These are phyloP conservation scores for Fusarium heterosporum DNA, from an alignment of 2,329 filamentous ascomycete genomes.

Conservation along the genomic window DNA sequence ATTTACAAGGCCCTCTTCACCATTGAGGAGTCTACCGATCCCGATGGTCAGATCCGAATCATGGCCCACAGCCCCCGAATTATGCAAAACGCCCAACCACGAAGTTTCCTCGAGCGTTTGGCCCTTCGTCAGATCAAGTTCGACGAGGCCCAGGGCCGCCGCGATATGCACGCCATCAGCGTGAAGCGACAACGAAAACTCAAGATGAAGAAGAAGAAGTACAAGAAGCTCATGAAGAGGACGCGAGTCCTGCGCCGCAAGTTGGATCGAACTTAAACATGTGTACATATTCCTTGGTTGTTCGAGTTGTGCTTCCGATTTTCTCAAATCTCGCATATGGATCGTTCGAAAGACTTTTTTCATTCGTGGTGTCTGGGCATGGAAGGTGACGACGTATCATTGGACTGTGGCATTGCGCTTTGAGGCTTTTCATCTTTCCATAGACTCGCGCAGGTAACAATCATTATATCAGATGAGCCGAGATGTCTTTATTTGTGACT, in stretches of 20 bases:
- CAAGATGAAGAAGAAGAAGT: constrained; percentile 99
- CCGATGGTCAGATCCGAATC: constrained; percentile 70
- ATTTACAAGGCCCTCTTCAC: constrained; percentile 74
- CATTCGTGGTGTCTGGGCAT: constrained; percentile 50
- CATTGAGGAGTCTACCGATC: constrained; percentile 73
- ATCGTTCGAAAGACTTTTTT: constrained; percentile 45
- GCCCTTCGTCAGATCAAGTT: constrained; percentile 71
- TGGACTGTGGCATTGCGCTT: constrained; percentile 48
- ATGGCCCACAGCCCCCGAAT: constrained; percentile 70
- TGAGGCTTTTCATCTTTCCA: constrained; percentile 46
- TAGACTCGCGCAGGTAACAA: constrained; percentile 53
- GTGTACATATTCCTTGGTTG: constrained; percentile 45
- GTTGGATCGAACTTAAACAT: constrained; percentile 72
- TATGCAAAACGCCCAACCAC: constrained; percentile 61
- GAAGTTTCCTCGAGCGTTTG: constrained; percentile 77
- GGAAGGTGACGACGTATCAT: constrained; percentile 42
- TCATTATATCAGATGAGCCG: constrained; percentile 46
- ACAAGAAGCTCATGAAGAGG: constrained; percentile 97
- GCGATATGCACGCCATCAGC: constrained; percentile 82
- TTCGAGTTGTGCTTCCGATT: constrained; percentile 40
- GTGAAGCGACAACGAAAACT: constrained; percentile 92
- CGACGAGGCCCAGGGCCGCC: constrained; percentile 64
- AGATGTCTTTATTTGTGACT: constrained; percentile 37
- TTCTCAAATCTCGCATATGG: constrained; percentile 28
- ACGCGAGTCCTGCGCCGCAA: constrained; percentile 90